Evolutionary conservation across 805 yeast species (phyloP).

Genomic region (Lachancea sp.): DNA sequence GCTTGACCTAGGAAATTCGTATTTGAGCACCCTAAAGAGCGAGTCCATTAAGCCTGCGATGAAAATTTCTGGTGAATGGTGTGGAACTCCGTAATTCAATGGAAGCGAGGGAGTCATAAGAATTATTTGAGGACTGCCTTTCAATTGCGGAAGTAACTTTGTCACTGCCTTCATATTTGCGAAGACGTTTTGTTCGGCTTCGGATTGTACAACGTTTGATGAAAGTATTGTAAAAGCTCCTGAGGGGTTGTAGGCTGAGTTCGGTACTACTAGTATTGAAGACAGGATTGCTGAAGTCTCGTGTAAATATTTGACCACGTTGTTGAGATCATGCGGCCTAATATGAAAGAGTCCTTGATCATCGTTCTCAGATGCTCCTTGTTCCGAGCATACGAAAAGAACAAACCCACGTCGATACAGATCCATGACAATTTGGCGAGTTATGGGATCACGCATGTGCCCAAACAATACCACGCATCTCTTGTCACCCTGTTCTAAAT

Average conservation of each 20-base stretch:
- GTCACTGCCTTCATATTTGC: conserved; percentile 20
- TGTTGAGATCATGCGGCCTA: conserved; percentile 20
- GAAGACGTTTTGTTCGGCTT: conserved; percentile 23
- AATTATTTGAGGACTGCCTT: conserved; percentile 19
- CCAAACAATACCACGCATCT: conserved; percentile 27
- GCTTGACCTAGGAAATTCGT: conserved; percentile 12
- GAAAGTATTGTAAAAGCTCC: conserved; percentile 20
- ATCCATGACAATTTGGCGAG: conserved; percentile 33
- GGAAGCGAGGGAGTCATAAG: conserved; percentile 29
- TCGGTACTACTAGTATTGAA: conserved; percentile 30
- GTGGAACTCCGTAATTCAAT: conserved; percentile 18
- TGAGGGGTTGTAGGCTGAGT: conserved; percentile 28
- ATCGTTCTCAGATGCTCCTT: conserved; percentile 18
- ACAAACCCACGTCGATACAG: conserved; percentile 30
- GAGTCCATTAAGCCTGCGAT: conserved; percentile 25
- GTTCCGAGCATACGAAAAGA: conserved; percentile 30
- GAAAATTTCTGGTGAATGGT: conserved; percentile 27
- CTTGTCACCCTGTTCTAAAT: conserved; percentile 9
- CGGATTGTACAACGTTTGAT: conserved; percentile 18
- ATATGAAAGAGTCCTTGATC: conserved; percentile 28
- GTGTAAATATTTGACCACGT: conserved; percentile 17
- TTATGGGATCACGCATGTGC: conserved; percentile 32
- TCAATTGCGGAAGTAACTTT: conserved; percentile 21
- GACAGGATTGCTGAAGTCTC: conserved; percentile 13
- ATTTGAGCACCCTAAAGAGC: conserved; percentile 16